Base-by-base conservation (phyloP, 257 asterid species). In the Avicennia marina region DNA sequence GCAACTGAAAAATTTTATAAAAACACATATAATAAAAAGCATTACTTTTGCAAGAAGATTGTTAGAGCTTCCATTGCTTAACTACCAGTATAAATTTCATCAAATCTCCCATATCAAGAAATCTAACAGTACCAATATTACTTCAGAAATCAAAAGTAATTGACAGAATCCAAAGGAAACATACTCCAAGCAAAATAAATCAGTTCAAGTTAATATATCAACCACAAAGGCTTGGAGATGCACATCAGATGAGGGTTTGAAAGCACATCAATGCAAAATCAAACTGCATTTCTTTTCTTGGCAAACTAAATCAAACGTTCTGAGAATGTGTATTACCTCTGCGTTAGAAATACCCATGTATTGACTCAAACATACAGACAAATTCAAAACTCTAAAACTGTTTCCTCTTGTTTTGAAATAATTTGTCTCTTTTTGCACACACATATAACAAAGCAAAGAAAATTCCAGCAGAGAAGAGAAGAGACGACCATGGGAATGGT, bases 331-430 rank as follows among this genome's bases (percentile, higher is more conserved):
- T 55, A 72, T 53, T 43, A 43, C 49, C 70, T 67, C 67, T 51
- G 69, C 67, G 45, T 53, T 61, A 58, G 72, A 62, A 68, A 59
- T 58, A 71, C 77, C 79, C 51, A 57, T 41, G 61, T 56, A 66
- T 42, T 34, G 60, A 60, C 62, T 75, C 65, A 68, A 61, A 68
- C 60, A 58, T 36, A 63, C 74, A 59, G 49, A 63, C 29, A 38
- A 45, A 41, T 56, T 33, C 51, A 66, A 60, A 58, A 65, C 68
- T 46, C 87, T 77, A 91, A 73, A 91, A 88, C 78, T 89, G 98
- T 80, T 91, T 91, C 72, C 95, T 83, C 85, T 91, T 91, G 78
- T 79, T 85, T 26, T 56, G 81, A 55, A 91, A 91, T n/a, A 88
- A 77, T 45, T 72, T 78, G 11, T 85, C 89, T 76, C 94, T 80